Evolutionary conservation across 805 yeast genomes (phyloP).

Genomic region (Nakazawaea wyomingensis): DNA sequence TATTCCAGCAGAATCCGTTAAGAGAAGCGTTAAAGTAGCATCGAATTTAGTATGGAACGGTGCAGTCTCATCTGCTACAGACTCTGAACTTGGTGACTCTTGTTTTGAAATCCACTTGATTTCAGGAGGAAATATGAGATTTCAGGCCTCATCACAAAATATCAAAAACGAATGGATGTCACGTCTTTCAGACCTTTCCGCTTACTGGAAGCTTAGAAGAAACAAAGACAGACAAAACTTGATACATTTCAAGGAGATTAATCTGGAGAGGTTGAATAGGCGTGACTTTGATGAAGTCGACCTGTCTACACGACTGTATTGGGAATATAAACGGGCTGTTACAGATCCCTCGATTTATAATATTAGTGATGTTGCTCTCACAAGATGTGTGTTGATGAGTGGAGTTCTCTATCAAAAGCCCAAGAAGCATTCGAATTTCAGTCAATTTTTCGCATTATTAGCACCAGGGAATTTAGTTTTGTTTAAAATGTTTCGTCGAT

Average conservation of each 20-base stretch:
- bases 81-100: constrained; percentile 33
- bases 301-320: constrained; percentile 38
- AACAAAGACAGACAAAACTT: constrained; percentile 34
- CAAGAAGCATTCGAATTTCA: constrained; percentile 63
- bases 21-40: constrained; percentile 24
- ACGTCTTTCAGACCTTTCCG: constrained; percentile 35
- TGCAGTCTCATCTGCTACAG: constrained; percentile 17
- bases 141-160: constrained; percentile 49
- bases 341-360: constrained; percentile 52
- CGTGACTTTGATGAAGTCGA: constrained; percentile 51
- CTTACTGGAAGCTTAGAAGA: constrained; percentile 56
- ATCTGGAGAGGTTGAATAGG: constrained; percentile 41
- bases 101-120: constrained; percentile 47
- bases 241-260: constrained; percentile 34
- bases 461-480: constrained; percentile 66
- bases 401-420: constrained; percentile 70
- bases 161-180: constrained; percentile 65
- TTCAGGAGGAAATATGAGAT: constrained; percentile 39
- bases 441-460: constrained; percentile 53
- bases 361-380: constrained; percentile 53
- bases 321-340: constrained; percentile 48
- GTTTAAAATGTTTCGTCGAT: constrained; percentile 46
- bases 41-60: constrained; percentile 25
- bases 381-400: constrained; percentile 52
- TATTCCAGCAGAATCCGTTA: constrained; percentile 23